These are phyloP conservation scores for Cladophialophora exuberans DNA, from an alignment of 2,329 filamentous ascomycete genomes.

Conservation along the genomic window DNA sequence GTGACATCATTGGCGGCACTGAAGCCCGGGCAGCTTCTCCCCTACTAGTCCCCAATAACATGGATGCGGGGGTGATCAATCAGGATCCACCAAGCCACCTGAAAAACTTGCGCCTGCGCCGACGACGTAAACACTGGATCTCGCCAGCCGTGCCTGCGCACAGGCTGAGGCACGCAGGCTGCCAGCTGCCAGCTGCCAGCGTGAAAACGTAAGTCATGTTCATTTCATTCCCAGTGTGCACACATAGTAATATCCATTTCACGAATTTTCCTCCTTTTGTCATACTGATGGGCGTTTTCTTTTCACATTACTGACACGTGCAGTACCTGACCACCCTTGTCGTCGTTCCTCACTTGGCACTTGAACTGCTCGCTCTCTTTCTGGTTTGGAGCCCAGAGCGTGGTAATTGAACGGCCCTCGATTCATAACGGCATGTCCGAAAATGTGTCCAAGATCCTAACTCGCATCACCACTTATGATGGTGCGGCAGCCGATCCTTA, in stretches of 20 bases:
- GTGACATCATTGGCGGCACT: constrained; percentile 26
- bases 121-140: constrained; percentile 15
- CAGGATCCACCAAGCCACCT: not conserved
- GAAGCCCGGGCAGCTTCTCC: not conserved
- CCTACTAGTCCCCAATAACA: too few relatives aligned
- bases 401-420: too few relatives aligned
- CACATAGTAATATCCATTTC: not conserved
- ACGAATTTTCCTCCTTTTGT: not conserved
- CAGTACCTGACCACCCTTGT: too few relatives aligned
- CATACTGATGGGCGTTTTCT: too few relatives aligned
- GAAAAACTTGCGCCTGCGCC: constrained; percentile 3
- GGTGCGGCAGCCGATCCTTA: constrained; percentile 27
- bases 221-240: not conserved
- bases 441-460: constrained; percentile 22
- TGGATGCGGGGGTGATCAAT: not conserved
- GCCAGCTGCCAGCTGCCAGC: too few relatives aligned
- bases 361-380: not conserved
- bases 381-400: not conserved
- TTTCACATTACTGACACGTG: too few relatives aligned
- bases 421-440: constrained; percentile 26
- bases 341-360: too few relatives aligned
- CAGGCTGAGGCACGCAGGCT: too few relatives aligned
- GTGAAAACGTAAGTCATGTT: too few relatives aligned
- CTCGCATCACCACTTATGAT: constrained; percentile 27
- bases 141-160: not conserved